Conservation (phyloP, 2,329 filamentous ascomycete genomes). For the Nemania bipapillata region DNA sequence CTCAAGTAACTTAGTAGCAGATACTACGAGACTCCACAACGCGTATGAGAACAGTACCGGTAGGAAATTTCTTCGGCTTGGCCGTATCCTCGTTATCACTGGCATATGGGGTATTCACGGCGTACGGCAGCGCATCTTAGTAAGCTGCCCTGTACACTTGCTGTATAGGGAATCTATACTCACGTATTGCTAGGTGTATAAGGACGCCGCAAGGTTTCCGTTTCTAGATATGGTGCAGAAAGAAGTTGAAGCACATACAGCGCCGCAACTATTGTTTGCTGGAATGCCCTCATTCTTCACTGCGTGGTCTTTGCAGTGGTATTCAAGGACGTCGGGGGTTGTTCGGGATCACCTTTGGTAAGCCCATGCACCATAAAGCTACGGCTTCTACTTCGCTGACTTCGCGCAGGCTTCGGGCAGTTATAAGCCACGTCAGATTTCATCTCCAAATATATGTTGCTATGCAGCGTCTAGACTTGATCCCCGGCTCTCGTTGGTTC, state of each 20-base stretch:
- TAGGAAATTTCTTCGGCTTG: constrained; percentile 52
- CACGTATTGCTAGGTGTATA: constrained; percentile 59
- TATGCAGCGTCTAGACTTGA: constrained; percentile 63
- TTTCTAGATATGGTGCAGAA: constrained; percentile 58
- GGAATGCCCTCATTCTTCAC: constrained; percentile 57
- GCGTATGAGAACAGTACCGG: constrained; percentile 62
- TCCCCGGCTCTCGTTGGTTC: constrained; percentile 56
- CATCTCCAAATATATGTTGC: constrained; percentile 65
- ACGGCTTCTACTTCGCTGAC: constrained; percentile 31
- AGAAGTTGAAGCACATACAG: constrained; percentile 52
- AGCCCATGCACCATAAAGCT: constrained; percentile 21
- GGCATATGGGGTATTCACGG: constrained; percentile 65
- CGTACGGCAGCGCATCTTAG: constrained; percentile 65
- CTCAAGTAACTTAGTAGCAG: constrained; percentile 53
- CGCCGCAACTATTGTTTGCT: constrained; percentile 50
- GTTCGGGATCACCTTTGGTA: constrained; percentile 46
- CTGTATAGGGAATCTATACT: constrained; percentile 16
- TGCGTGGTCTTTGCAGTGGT: constrained; percentile 51
- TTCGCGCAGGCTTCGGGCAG: constrained; percentile 41
- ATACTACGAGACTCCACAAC: constrained; percentile 57
- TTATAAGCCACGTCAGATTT: constrained; percentile 56
- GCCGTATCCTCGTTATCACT: constrained; percentile 55
- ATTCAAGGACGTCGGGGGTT: constrained; percentile 38
- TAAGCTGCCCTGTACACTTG: constrained; percentile 45
- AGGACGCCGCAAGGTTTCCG: constrained; percentile 60